Evolutionary conservation across 805 yeast genomes (phyloP), one percentile per base, ranked within the genome.

Genomic region (Lipomyces spencermartinsiae): DNA sequence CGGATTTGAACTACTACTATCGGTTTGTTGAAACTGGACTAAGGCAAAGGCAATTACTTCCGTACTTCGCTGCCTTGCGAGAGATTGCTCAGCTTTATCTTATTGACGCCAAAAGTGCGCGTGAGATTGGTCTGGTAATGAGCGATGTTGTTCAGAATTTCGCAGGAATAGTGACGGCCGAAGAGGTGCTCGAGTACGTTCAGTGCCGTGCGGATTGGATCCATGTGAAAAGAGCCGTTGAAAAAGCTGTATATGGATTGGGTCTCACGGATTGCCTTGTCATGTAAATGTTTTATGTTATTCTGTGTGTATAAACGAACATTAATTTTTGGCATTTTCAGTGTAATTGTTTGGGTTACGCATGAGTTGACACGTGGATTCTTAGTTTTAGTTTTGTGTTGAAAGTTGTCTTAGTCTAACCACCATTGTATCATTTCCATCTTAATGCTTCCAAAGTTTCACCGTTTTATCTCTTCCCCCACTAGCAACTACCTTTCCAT

Each of bases 391-490:
- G n/a, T n/a, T n/a, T n/a, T n/a, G n/a, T n/a, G 22, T 37, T 33
- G 9, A 25, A 57, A 43, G 43, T n/a, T 39, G 8, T 25, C 22
- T 58, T 58, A 35, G 31, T 19, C 25, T 49, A 43, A 12, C 31
- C 33, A 31, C 33, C 34, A 25, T 14, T 16, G 29, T 31, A 25
- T 5, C 35, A 9, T n/a, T 35, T 34, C 16, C 19, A 39, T 34
- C 39, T 67, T 69, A 79, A 67, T 81, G 81, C n/a, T 95, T 87
- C 99, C 99, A 95, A 67, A 95, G 81, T 75, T 98, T 85, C 31
- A 95, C 93, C 84, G 90, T 90, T 78, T 93, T 95, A 78, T 95
- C 99, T 77, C 93, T 93, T 62, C 99, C 98, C 25, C 98, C 99
- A 77, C 97, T 91, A n/a, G 94, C 97, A 12, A 95, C 98, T 73